A percentile compares a stretch with the other conserved stretches of the same genome.
These are phyloP conservation scores for Sutorius eximius DNA, from an alignment of 1,284 basidiomycete genomes.

Conservation along the genomic window DNA sequence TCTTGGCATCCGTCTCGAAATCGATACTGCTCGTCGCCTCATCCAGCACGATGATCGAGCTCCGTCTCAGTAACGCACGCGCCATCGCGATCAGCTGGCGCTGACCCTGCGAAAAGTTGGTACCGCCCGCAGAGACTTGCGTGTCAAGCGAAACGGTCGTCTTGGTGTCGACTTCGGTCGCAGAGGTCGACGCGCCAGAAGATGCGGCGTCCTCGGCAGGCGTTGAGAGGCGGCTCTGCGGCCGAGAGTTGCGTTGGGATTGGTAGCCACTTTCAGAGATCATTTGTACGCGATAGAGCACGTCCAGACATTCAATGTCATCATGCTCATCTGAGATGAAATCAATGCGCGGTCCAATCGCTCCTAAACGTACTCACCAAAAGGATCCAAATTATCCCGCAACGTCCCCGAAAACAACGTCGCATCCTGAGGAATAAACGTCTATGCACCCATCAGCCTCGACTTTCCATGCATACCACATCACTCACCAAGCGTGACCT, in stretches of 20 bases:
- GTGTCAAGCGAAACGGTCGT: conserved; percentile 54
- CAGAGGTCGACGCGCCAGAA: conserved; percentile 11
- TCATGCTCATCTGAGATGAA: conserved; percentile 63
- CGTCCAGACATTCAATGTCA: conserved; percentile 75
- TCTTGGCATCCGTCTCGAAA: conserved; percentile 60
- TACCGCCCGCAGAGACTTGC: conserved; percentile 61
- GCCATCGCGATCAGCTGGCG: conserved; percentile 70
- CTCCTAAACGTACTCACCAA: conserved; percentile 42
- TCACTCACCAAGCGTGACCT: conserved; percentile 66
- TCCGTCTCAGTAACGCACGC: conserved; percentile 60
- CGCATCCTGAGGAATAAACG: conserved; percentile 83
- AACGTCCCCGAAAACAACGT: conserved; percentile 86
- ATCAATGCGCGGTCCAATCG: background rate
- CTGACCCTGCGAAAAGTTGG: conserved; percentile 74
- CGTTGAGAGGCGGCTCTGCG: conserved; percentile 21
- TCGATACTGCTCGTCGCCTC: conserved; percentile 67
- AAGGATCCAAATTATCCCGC: conserved; percentile 86
- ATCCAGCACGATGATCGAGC: conserved; percentile 68
- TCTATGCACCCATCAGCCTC: conserved; percentile 40
- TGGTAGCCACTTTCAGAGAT: conserved; percentile 46
- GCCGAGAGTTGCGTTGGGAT: conserved; percentile 42
- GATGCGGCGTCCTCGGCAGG: conserved; percentile 12
- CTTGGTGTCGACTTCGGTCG: conserved; percentile 38
- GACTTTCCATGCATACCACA: background rate
- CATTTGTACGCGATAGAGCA: conserved; percentile 47